phyloP scores from a whole-genome alignment of 2,329 filamentous ascomycete species.

The Alternaria sp. region DNA sequence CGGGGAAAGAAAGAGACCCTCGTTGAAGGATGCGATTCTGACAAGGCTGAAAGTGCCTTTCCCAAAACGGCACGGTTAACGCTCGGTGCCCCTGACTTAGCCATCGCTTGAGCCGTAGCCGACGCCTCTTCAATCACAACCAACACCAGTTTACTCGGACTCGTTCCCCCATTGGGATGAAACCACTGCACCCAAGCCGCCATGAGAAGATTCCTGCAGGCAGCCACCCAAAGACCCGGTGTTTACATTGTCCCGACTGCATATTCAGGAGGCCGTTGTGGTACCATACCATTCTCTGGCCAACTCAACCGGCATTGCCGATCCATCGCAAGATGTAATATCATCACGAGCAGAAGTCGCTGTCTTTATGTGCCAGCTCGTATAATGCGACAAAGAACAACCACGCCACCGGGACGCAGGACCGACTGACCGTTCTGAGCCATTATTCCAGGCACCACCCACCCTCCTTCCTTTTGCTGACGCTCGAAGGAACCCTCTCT shows the following conservation, averaged over 20 bases:
- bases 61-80: slow-evolving; percentile 12
- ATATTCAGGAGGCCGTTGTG: slow-evolving; percentile 4
- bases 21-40: not conserved
- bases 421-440: slow-evolving; percentile 25
- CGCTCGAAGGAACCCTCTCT: slow-evolving; percentile 7
- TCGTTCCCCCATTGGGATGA: slow-evolving; percentile 21
- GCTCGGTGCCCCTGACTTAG: slow-evolving; percentile 21
- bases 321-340: not conserved
- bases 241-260: slow-evolving; percentile 1
- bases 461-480: slow-evolving; percentile 3
- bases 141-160: slow-evolving; percentile 14
- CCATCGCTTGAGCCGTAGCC: slow-evolving; percentile 11
- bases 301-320: not conserved
- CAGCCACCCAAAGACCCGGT: slow-evolving; percentile 12
- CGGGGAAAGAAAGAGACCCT: slow-evolving; percentile 1
- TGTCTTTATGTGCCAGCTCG: slow-evolving; percentile 1
- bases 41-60: slow-evolving; percentile 1
- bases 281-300: not conserved
- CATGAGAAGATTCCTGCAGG: slow-evolving; percentile 16
- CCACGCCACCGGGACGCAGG: slow-evolving; percentile 24
- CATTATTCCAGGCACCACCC: slow-evolving; percentile 7
- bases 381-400: not conserved
- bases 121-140: slow-evolving; percentile 16
- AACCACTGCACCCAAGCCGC: slow-evolving; percentile 13
- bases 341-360: not conserved